Evolutionary conservation across 306 rosid genomes (phyloP).

Genomic region (Medicago ruthenica): DNA sequence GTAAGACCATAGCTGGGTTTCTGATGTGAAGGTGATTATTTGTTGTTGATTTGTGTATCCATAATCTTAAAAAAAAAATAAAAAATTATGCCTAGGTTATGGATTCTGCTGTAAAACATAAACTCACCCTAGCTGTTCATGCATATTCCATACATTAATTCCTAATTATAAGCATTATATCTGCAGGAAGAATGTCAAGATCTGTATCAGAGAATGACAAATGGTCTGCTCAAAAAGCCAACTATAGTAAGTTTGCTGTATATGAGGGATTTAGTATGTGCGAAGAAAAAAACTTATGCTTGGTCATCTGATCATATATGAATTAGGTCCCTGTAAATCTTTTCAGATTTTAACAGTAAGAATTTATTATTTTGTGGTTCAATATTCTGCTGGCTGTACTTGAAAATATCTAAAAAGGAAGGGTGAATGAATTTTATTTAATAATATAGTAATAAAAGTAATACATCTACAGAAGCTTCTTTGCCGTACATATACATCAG

Average conservation of each 20-base stretch:
- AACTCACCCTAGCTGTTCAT: slow-evolving; percentile 25
- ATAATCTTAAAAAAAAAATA: background rate
- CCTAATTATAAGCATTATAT: slow-evolving; percentile 15
- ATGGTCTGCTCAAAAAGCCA: slow-evolving; percentile 66
- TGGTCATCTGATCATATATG: slow-evolving; percentile 24
- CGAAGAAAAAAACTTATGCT: background rate
- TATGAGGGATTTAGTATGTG: slow-evolving; percentile 18
- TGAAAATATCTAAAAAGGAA: slow-evolving; percentile 3
- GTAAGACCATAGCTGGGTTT: background rate
- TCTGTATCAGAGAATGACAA: slow-evolving; percentile 58
- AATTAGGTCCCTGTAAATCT: background rate
- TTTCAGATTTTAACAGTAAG: background rate
- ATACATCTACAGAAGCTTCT: slow-evolving; percentile 3
- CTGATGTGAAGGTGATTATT: slow-evolving; percentile 20
- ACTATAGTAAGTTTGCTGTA: slow-evolving; percentile 67
- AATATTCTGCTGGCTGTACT: slow-evolving; percentile 2
- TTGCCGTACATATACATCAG: background rate
- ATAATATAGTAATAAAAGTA: background rate
- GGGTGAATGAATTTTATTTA: background rate
- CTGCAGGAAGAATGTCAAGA: slow-evolving; percentile 87
- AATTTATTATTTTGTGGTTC: background rate
- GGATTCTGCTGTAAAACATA: slow-evolving; percentile 35
- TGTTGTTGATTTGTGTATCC: slow-evolving; percentile 8
- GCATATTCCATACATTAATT: slow-evolving; percentile 14
- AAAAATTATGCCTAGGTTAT: slow-evolving; percentile 23